A percentile compares a stretch with the other conserved stretches of the same genome.
Conservation (phyloP, 352 stramenopile genomes). For the Phytophthora multivora region DNA sequence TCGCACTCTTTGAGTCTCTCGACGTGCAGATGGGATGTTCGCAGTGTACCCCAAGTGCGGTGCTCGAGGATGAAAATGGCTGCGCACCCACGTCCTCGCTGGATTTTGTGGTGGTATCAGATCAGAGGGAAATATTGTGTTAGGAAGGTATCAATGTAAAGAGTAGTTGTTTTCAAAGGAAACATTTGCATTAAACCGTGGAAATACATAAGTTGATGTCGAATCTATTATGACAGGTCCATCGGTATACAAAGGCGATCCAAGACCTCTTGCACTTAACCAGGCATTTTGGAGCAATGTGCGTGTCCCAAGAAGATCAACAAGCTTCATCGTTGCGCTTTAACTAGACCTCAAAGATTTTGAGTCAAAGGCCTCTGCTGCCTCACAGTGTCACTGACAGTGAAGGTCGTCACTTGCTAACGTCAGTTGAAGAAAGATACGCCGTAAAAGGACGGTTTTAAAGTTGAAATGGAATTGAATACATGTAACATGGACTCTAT, state of each 20-base stretch:
- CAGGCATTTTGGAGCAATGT: background rate
- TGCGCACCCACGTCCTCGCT: conserved; percentile 17
- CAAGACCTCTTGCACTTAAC: no score
- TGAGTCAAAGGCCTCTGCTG: background rate
- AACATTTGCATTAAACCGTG: no score
- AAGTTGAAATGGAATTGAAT: conserved; percentile 7
- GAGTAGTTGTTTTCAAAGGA: no score
- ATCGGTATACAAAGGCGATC: background rate
- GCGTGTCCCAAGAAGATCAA: conserved; percentile 18
- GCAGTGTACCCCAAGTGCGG: no score
- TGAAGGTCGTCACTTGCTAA: conserved; percentile 10
- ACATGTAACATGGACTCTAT: conserved; percentile 30
- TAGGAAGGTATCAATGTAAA: no score
- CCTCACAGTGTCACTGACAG: no score
- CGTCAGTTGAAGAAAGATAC: conserved; percentile 8
- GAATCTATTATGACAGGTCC: background rate
- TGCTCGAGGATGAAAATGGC: background rate
- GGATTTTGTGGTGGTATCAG: conserved; percentile 10
- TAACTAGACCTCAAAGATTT: no score
- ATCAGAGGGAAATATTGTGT: no score
- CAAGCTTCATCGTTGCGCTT: no score
- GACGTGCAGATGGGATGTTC: no score
- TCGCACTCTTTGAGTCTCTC: no score
- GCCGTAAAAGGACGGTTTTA: background rate
- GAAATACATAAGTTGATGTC: background rate